phyloP scores from a whole-genome alignment of 2,329 filamentous ascomycete species.

The Fusarium annulatum region DNA sequence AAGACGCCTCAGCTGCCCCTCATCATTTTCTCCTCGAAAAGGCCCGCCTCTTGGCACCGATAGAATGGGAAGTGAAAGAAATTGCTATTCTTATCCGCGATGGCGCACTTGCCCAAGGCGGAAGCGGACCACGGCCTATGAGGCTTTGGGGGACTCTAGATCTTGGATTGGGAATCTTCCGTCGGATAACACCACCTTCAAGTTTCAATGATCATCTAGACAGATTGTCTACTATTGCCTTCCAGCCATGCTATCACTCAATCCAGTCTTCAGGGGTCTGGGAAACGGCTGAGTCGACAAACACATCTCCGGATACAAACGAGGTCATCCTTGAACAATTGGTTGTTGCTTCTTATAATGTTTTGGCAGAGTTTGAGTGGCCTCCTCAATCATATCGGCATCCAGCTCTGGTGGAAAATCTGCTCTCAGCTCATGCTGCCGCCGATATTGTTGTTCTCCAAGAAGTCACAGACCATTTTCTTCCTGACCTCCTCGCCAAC shows the following conservation, averaged over 20 bases:
- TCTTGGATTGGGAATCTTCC: constrained; percentile 38
- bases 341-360: constrained; percentile 64
- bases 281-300: constrained; percentile 2
- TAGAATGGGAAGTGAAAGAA: constrained; percentile 61
- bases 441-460: constrained; percentile 66
- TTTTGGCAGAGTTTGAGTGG: constrained; percentile 62
- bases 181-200: background rate
- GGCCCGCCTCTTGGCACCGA: constrained; percentile 57
- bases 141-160: constrained; percentile 65
- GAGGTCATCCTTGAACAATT: constrained; percentile 36
- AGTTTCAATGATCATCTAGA: constrained; percentile 6
- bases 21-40: constrained; percentile 66
- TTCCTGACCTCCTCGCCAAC: constrained; percentile 64
- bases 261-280: background rate
- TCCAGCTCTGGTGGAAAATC: constrained; percentile 55
- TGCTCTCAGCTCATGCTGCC: constrained; percentile 55
- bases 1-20: constrained; percentile 56
- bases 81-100: constrained; percentile 66
- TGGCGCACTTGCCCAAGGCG: constrained; percentile 40
- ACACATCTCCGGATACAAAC: background rate
- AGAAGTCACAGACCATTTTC: constrained; percentile 73
- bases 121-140: constrained; percentile 60
- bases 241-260: constrained; percentile 28
- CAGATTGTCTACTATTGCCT: background rate
- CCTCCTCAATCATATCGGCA: constrained; percentile 58